Conservation (phyloP, 164 flowering plant species). For the Piper longum region DNA sequence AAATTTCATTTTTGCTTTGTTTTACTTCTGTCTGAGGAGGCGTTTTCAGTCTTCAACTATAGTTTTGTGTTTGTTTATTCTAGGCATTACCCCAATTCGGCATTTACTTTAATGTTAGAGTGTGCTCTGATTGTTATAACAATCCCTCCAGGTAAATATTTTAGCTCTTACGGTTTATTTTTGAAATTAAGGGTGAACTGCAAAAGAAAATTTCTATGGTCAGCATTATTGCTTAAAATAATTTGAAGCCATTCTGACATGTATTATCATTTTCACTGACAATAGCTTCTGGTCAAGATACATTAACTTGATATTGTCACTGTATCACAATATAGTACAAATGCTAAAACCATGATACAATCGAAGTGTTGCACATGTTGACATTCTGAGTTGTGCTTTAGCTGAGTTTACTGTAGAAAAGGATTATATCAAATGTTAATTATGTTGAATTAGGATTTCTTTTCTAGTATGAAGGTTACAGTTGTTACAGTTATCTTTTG, state of each 20-base stretch:
- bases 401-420: background rate
- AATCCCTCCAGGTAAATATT: conserved; percentile 13
- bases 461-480: background rate
- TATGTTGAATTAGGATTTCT: background rate
- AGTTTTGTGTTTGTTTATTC: background rate
- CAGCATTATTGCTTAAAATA: background rate
- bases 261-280: background rate
- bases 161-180: background rate
- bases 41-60: background rate
- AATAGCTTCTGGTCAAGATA: background rate
- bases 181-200: background rate
- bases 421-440: background rate
- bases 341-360: too few species aligned
- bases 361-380: too few species aligned
- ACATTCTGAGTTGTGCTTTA: too few species aligned
- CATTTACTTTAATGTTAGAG: conserved; percentile 20
- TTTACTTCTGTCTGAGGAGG: background rate
- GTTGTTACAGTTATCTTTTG: background rate
- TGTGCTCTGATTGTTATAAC: conserved; percentile 25
- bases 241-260: background rate
- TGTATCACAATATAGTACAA: too few species aligned
- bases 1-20: background rate
- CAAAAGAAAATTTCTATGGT: background rate
- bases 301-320: too few species aligned
- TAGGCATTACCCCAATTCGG: conserved; percentile 28